phyloP scores from a whole-genome alignment of 192 early-diverging fungal genomes.

The Rhizophagus sp. region DNA sequence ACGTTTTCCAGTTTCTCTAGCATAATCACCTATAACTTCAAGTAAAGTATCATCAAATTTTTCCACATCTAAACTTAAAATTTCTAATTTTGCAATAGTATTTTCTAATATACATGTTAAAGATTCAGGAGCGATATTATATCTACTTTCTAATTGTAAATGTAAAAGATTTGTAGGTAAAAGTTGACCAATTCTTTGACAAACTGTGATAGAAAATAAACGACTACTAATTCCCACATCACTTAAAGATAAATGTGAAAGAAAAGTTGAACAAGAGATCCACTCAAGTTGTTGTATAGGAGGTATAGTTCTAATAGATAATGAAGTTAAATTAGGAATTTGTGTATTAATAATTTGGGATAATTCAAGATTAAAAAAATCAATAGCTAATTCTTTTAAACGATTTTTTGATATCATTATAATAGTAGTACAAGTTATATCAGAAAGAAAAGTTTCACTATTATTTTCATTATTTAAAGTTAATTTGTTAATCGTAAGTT shows the following conservation, averaged over 20 bases:
- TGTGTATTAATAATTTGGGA: conserved; percentile 1
- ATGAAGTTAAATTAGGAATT: conserved; percentile 11
- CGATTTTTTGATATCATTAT: conserved; percentile 6
- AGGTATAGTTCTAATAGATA: background rate
- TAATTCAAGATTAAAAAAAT: conserved; percentile 1
- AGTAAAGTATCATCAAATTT: conserved; percentile 21
- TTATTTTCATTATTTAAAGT: background rate
- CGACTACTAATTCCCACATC: background rate
- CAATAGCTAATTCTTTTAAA: conserved; percentile 15
- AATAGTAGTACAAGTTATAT: background rate
- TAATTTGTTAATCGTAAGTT: background rate
- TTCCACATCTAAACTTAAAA: conserved; percentile 21
- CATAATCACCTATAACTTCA: conserved; percentile 14
- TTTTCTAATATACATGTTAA: conserved; percentile 4
- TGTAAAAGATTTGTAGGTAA: conserved; percentile 3
- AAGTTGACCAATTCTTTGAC: background rate
- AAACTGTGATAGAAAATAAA: background rate
- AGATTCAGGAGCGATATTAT: conserved; percentile 14
- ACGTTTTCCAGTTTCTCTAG: background rate
- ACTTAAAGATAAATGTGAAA: conserved; percentile 14
- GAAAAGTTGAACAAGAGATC: background rate
- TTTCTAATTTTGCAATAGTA: background rate
- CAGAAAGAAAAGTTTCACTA: background rate
- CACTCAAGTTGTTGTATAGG: background rate
- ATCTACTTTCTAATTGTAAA: conserved; percentile 19